A percentile compares a stretch with the other conserved stretches of the same genome.
These are phyloP conservation scores for Xylaria sp. DNA, from an alignment of 2,329 filamentous ascomycete species.

Conservation along the genomic window DNA sequence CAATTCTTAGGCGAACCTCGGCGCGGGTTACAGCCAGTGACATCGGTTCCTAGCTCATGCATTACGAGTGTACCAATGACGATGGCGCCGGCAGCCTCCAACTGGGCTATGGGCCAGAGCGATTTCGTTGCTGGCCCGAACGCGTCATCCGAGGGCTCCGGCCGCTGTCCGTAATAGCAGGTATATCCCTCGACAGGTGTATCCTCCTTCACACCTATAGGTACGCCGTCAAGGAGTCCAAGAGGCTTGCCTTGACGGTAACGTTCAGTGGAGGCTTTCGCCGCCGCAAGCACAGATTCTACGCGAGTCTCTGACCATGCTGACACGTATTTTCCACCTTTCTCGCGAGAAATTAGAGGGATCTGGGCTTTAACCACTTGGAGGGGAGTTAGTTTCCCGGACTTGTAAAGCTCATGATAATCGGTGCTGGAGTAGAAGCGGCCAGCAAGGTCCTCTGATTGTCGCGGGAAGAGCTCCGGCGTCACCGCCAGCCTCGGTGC, in stretches of 20 bases:
- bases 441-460: slow-evolving; percentile 54
- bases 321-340: slow-evolving; percentile 69
- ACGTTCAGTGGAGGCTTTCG: slow-evolving; percentile 76
- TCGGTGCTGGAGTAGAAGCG: slow-evolving; percentile 78
- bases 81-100: slow-evolving; percentile 79
- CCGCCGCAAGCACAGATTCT: slow-evolving; percentile 72
- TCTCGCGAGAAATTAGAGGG: slow-evolving; percentile 72
- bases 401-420: slow-evolving; percentile 79
- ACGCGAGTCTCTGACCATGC: slow-evolving; percentile 77
- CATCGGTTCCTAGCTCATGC: slow-evolving; percentile 84
- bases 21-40: slow-evolving; percentile 82
- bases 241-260: slow-evolving; percentile 74
- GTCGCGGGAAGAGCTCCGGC: slow-evolving; percentile 54
- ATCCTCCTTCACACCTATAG: slow-evolving; percentile 87
- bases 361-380: slow-evolving; percentile 77
- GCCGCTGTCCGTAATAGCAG: slow-evolving; percentile 70
- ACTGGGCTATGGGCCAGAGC: slow-evolving; percentile 75
- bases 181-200: slow-evolving; percentile 76
- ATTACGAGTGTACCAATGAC: slow-evolving; percentile 81
- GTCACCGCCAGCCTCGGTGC: slow-evolving; percentile 54
- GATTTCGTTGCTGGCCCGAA: slow-evolving; percentile 66
- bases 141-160: slow-evolving; percentile 63
- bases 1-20: slow-evolving; percentile 83
- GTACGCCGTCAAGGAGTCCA: slow-evolving; percentile 81
- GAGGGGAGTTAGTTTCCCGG: slow-evolving; percentile 75